Conservation (phyloP, 495 filamentous ascomycete genomes). For the Staphylotrichum longicolle region DNA sequence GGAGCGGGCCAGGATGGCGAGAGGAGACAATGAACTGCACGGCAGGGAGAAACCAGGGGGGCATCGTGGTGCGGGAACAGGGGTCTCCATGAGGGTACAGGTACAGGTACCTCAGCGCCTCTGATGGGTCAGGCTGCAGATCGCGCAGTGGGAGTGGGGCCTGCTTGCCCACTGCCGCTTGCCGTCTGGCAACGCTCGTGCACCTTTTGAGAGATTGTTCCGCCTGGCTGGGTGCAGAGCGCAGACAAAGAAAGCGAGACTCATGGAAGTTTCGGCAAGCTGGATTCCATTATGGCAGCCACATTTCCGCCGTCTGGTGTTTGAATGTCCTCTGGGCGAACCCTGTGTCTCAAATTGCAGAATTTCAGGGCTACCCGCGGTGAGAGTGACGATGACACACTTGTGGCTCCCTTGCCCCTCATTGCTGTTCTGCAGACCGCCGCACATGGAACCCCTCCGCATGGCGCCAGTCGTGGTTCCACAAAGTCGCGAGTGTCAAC, state of each 20-base stretch:
- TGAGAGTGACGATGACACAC: background rate
- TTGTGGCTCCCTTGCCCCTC: background rate
- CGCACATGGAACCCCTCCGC: slow-evolving; percentile 13
- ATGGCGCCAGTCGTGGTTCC: slow-evolving; percentile 15
- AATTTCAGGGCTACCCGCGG: background rate
- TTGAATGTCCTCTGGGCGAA: background rate
- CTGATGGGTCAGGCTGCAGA: slow-evolving; percentile 16
- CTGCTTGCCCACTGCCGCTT: slow-evolving; percentile 28
- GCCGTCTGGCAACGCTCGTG: slow-evolving; percentile 26
- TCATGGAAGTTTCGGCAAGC: background rate
- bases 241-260: slow-evolving; percentile 8
- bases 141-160: slow-evolving; percentile 18
- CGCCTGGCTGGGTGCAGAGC: slow-evolving; percentile 14
- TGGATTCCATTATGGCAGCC: background rate
- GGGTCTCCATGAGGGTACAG: slow-evolving; percentile 19
- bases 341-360: background rate
- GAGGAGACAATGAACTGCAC: slow-evolving; percentile 19
- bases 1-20: slow-evolving; percentile 18
- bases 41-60: slow-evolving; percentile 18
- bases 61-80: slow-evolving; percentile 11
- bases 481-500: slow-evolving; percentile 2
- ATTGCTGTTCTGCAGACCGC: slow-evolving; percentile 16
- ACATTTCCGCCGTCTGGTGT: background rate
- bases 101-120: slow-evolving; percentile 20
- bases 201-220: slow-evolving; percentile 2